A percentile compares a stretch with the other conserved stretches of the same genome.
These are phyloP conservation scores for Colletotrichum karsti DNA, from an alignment of 2,329 filamentous ascomycete species.

Conservation along the genomic window DNA sequence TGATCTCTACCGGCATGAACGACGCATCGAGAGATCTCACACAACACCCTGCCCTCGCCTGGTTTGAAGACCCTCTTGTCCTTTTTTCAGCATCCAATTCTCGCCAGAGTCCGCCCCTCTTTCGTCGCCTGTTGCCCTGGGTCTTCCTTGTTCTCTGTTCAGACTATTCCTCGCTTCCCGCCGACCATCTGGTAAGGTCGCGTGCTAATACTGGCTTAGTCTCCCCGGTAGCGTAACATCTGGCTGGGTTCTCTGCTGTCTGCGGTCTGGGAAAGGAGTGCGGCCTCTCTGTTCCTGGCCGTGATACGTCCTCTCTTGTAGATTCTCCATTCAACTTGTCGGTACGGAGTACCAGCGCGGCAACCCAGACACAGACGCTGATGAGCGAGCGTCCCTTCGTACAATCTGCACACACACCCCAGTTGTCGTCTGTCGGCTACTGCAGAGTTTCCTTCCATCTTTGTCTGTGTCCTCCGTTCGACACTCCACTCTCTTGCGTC, in stretches of 20 bases:
- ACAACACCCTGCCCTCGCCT: conserved; percentile 33
- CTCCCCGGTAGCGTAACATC: not conserved
- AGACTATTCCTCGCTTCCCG: not conserved
- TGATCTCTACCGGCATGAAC: conserved; percentile 36
- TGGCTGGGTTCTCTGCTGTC: not conserved
- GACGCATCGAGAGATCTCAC: conserved; percentile 34
- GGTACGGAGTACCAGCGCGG: not conserved
- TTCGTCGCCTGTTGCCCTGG: not conserved
- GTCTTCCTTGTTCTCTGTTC: not conserved
- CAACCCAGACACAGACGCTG: conserved; percentile 4
- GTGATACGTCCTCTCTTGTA: conserved; percentile 2
- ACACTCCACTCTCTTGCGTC: conserved; percentile 17
- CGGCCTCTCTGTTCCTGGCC: not conserved
- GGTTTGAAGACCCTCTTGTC: conserved; percentile 39
- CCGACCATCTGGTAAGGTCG: not conserved
- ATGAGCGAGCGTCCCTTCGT: not conserved
- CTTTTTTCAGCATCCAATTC: not conserved
- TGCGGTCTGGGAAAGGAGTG: not conserved
- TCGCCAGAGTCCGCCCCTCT: not conserved
- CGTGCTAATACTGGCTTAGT: not conserved
- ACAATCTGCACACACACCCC: not conserved
- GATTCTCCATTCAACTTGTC: not conserved
- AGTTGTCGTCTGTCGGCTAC: not conserved
- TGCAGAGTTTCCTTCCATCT: conserved; percentile 5
- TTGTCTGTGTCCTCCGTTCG: conserved; percentile 1